phyloP scores from a whole-genome alignment of 23 red algal genomes.

The Chondrus crispus region DNA sequence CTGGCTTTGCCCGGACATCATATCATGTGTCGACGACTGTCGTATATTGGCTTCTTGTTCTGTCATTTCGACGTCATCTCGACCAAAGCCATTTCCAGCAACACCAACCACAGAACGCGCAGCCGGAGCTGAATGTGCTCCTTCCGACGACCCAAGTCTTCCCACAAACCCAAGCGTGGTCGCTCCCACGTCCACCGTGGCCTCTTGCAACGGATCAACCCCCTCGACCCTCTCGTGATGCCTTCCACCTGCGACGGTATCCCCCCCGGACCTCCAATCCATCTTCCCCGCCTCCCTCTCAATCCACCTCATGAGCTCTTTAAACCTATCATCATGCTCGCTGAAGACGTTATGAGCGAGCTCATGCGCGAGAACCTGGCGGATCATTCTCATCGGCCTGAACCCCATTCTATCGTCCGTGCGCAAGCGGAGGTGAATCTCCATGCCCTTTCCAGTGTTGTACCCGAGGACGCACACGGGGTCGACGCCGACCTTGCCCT shows the following conservation, averaged over 20 bases:
- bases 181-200: no score
- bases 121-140: no score
- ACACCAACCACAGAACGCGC: no score
- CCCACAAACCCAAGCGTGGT: not conserved
- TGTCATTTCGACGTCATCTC: no score
- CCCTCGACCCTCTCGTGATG: not conserved
- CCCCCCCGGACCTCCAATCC: not conserved
- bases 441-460: conserved; percentile 46
- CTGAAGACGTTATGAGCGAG: conserved; percentile 70
- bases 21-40: no score
- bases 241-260: not conserved
- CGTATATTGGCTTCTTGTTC: no score
- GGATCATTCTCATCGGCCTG: conserved; percentile 49
- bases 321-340: conserved; percentile 78
- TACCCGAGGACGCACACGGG: conserved; percentile 92
- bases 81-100: no score
- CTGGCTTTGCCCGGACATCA: no score
- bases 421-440: conserved; percentile 79
- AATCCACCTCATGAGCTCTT: conserved; percentile 76
- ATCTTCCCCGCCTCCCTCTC: conserved; percentile 24
- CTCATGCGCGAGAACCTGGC: conserved; percentile 88
- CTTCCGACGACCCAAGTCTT: not conserved
- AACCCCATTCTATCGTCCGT: conserved; percentile 90
- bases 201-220: not conserved
- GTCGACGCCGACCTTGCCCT: conserved; percentile 83